Conservation (phyloP, 2,329 filamentous ascomycete species). For the Arthroderma sp. region DNA sequence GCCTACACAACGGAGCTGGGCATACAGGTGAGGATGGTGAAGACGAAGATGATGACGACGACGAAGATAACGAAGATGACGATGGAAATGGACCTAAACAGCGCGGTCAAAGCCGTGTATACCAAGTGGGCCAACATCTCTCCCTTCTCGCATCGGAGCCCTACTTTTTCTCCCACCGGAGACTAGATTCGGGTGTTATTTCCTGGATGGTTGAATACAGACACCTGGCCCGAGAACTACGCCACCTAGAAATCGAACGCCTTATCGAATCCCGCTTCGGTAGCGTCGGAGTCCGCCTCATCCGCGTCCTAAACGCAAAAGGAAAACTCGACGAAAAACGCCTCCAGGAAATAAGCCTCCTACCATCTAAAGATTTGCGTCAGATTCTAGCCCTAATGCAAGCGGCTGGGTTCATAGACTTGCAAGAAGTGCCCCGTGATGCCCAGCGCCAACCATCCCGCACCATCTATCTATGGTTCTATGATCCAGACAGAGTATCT, state of each 20-base stretch:
- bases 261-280: constrained; percentile 69
- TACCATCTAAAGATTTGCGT: constrained; percentile 75
- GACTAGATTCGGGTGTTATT: constrained; percentile 40
- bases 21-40: constrained; percentile 40
- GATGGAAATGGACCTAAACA: constrained; percentile 32
- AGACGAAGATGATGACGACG: constrained; percentile 26
- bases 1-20: constrained; percentile 31
- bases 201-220: constrained; percentile 78
- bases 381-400: constrained; percentile 76
- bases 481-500: constrained; percentile 61
- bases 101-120: constrained; percentile 15
- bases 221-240: constrained; percentile 55
- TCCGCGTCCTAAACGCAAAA: constrained; percentile 70
- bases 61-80: constrained; percentile 36
- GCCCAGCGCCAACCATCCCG: constrained; percentile 66
- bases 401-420: constrained; percentile 70
- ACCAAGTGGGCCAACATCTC: constrained; percentile 28
- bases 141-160: constrained; percentile 38
- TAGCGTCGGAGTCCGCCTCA: constrained; percentile 62
- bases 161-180: constrained; percentile 24
- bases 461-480: constrained; percentile 86
- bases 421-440: constrained; percentile 89
- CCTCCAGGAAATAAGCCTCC: constrained; percentile 64
- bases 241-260: constrained; percentile 66
- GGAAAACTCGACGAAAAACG: constrained; percentile 94